These are phyloP conservation scores for Gypsophila paniculata DNA, from an alignment of 179 eudicot genomes.

Conservation along the genomic window DNA sequence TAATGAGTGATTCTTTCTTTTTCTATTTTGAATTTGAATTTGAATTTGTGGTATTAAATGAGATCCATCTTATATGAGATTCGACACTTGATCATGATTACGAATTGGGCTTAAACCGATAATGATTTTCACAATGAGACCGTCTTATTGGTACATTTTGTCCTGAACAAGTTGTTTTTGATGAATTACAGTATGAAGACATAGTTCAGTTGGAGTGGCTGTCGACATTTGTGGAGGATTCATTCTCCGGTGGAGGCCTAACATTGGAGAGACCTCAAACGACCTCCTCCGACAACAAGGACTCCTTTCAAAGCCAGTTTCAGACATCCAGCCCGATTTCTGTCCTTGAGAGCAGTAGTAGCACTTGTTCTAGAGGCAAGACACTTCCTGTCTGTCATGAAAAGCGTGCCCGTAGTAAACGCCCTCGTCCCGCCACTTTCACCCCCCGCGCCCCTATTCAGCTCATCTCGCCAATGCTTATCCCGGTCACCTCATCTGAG, in stretches of 20 bases:
- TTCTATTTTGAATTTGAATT: too few species aligned
- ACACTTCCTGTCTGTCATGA: conserved; percentile 36
- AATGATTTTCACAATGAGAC: too few species aligned
- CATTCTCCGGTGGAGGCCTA: conserved; percentile 68
- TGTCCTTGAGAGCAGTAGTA: conserved; percentile 84
- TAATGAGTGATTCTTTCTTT: background rate
- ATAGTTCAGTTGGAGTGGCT: conserved; percentile 94
- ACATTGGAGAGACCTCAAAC: conserved; percentile 41
- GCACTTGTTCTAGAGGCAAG: conserved; percentile 45
- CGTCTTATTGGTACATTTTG: too few species aligned
- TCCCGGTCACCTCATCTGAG: conserved; percentile 32
- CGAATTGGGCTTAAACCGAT: too few species aligned
- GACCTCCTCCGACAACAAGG: conserved; percentile 31
- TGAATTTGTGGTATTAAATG: too few species aligned
- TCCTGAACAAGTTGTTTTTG: conserved; percentile 3
- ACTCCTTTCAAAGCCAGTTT: conserved; percentile 40
- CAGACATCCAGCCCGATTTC: conserved; percentile 78
- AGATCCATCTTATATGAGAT: too few species aligned
- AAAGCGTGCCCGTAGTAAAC: conserved; percentile 73
- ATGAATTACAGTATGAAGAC: conserved; percentile 66
- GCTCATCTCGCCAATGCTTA: conserved; percentile 33
- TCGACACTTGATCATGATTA: too few species aligned
- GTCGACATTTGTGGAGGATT: conserved; percentile 84
- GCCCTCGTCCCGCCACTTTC: conserved; percentile 75
- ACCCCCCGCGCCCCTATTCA: conserved; percentile 39